Conservation (phyloP, 805 yeast species). For the Pichia scutulata region DNA sequence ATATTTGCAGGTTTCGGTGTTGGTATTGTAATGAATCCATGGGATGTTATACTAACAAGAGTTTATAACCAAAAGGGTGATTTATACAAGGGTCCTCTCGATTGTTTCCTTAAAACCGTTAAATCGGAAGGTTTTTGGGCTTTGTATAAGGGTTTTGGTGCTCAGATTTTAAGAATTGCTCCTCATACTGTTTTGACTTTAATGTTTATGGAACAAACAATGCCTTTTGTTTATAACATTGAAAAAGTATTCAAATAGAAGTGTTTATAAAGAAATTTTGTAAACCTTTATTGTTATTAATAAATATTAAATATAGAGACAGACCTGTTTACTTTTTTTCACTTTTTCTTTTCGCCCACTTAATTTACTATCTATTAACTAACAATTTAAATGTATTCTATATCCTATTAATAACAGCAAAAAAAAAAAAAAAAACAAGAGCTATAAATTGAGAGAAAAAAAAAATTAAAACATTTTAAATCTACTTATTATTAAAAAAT, state of each 20-base stretch:
- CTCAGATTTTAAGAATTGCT: slow-evolving; percentile 85
- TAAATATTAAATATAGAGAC: too few species aligned
- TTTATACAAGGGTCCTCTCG: slow-evolving; percentile 78
- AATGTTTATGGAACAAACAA: slow-evolving; percentile 93
- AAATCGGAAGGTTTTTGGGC: slow-evolving; percentile 79
- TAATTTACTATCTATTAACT: too few species aligned
- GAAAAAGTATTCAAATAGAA: slow-evolving; percentile 25
- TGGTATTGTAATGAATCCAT: slow-evolving; percentile 93
- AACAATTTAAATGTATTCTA: too few species aligned
- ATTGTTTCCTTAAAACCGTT: slow-evolving; percentile 81
- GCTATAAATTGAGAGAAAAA: too few species aligned
- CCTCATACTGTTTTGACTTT: slow-evolving; percentile 90
- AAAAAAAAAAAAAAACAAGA: too few species aligned
- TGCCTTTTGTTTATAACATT: slow-evolving; percentile 45
- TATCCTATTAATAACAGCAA: too few species aligned
- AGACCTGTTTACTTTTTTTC: too few species aligned
- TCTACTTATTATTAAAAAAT: too few species aligned
- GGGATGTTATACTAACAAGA: slow-evolving; percentile 92
- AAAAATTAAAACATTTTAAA: too few species aligned
- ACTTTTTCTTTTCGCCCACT: too few species aligned
- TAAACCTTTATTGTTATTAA: too few species aligned
- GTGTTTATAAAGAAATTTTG: neutral
- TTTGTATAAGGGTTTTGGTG: slow-evolving; percentile 89
- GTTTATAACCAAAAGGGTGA: slow-evolving; percentile 91
- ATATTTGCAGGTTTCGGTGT: slow-evolving; percentile 86